A percentile compares a stretch with the other conserved stretches of the same genome.
phyloP scores from a whole-genome alignment of 495 filamentous ascomycete genomes.

The Penicillium egyptiacum region DNA sequence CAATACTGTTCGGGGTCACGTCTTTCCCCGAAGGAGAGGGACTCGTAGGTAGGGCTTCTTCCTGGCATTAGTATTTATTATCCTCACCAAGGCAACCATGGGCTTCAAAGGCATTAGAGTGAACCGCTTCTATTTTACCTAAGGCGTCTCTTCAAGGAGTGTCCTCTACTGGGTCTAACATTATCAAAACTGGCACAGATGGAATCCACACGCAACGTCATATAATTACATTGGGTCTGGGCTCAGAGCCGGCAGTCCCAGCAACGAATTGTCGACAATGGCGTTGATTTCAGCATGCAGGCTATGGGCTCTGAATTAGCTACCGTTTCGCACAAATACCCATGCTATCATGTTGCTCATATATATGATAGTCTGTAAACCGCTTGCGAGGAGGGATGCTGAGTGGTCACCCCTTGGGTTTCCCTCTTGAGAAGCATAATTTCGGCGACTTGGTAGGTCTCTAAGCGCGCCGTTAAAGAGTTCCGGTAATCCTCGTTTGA shows the following conservation, averaged over 20 bases:
- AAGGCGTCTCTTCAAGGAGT: not conserved
- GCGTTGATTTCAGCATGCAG: not conserved
- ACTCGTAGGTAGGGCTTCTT: no score
- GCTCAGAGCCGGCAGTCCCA: slow-evolving; percentile 1
- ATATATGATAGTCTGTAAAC: no score
- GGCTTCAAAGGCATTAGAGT: no score
- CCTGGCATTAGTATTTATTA: no score
- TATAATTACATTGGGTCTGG: not conserved
- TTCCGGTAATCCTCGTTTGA: slow-evolving; percentile 5
- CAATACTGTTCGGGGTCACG: no score
- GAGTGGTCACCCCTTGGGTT: no score
- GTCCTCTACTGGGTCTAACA: slow-evolving; percentile 2
- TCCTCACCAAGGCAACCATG: no score
- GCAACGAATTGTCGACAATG: slow-evolving; percentile 1
- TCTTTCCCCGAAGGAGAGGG: no score
- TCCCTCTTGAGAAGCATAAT: not conserved
- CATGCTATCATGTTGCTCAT: slow-evolving; percentile 5
- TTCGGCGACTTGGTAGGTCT: not conserved
- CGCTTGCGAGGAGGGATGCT: no score
- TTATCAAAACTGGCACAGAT: not conserved
- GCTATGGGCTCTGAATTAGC: not conserved
- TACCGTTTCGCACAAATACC: slow-evolving; percentile 1
- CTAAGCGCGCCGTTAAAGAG: slow-evolving; percentile 4
- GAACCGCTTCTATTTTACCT: not conserved
- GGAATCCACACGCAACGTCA: not conserved